Evolutionary conservation across 805 yeast genomes (phyloP).

Genomic region (Wickerhamomyces rabaulensis): DNA sequence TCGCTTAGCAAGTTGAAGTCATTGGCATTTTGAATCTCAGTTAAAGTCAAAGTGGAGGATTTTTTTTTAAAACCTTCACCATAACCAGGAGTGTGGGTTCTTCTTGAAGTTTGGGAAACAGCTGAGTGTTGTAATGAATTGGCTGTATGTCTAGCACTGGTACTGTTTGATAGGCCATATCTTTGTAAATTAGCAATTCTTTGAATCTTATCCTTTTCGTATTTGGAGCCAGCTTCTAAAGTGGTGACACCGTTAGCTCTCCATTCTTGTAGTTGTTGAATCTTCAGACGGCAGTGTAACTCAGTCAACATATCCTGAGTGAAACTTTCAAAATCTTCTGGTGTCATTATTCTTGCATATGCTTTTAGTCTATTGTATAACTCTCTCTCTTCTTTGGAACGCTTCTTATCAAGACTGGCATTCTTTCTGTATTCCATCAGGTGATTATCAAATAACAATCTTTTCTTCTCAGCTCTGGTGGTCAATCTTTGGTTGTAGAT

Average conservation of each 20-base stretch:
- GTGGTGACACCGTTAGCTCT: conserved; percentile 84
- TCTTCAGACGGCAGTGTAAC: conserved; percentile 70
- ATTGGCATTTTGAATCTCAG: conserved; percentile 70
- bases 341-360: conserved; percentile 73
- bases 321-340: conserved; percentile 74
- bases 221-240: conserved; percentile 75
- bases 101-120: conserved; percentile 8
- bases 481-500: conserved; percentile 88
- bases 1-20: conserved; percentile 78
- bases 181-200: conserved; percentile 61
- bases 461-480: conserved; percentile 87
- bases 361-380: conserved; percentile 71
- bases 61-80: conserved; percentile 17
- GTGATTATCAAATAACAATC: conserved; percentile 69
- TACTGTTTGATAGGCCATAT: conserved; percentile 27
- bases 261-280: conserved; percentile 91
- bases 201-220: conserved; percentile 80
- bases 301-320: conserved; percentile 71
- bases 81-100: conserved; percentile 17
- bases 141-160: conserved; percentile 29
- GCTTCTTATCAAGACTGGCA: conserved; percentile 76
- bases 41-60: conserved; percentile 43
- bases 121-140: conserved; percentile 24
- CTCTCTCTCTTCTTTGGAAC: conserved; percentile 88
- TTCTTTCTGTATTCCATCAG: conserved; percentile 81